Evolutionary conservation across 2,329 filamentous ascomycete species (phyloP).

Genomic region (Blastomyces parvus): DNA sequence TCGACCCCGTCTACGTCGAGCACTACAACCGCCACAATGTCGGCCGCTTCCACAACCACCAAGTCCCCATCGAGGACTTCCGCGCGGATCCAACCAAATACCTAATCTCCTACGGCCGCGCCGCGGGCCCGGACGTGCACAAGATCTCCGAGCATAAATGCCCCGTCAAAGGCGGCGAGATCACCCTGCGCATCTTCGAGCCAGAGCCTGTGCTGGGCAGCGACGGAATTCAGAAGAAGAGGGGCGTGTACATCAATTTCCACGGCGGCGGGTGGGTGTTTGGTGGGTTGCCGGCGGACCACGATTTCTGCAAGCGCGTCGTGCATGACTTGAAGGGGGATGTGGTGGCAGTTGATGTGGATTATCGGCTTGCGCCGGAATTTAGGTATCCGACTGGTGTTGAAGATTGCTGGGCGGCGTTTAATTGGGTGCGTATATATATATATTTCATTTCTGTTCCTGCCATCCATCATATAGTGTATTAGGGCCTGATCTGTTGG

Average conservation of each 20-base stretch:
- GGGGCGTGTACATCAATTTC: constrained; percentile 36
- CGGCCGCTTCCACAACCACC: constrained; percentile 35
- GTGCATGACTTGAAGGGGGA: constrained; percentile 30
- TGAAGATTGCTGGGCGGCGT: constrained; percentile 33
- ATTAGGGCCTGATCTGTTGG: no score
- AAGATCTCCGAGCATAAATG: constrained; percentile 34
- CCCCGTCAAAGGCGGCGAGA: constrained; percentile 32
- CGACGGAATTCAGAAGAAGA: constrained; percentile 22
- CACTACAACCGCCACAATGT: constrained; percentile 37
- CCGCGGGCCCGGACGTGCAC: constrained; percentile 28
- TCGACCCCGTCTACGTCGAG: constrained; percentile 34
- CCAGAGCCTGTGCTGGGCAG: constrained; percentile 21
- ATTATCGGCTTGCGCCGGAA: constrained; percentile 36
- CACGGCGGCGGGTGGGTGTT: constrained; percentile 39
- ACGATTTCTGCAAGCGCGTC: constrained; percentile 35
- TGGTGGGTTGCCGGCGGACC: constrained; percentile 30
- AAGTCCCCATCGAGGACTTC: constrained; percentile 33
- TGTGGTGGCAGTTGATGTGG: constrained; percentile 37
- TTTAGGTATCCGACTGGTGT: constrained; percentile 30
- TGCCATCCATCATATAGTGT: no score
- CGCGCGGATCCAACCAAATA: constrained; percentile 34
- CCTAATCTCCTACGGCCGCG: constrained; percentile 31
- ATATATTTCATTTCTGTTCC: no score
- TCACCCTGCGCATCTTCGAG: constrained; percentile 35
- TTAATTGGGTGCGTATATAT: constrained; percentile 29